A percentile compares a stretch with the other conserved stretches of the same genome.
Conservation (phyloP, 306 rosid species). For the Psophocarpus tetragonolobus region DNA sequence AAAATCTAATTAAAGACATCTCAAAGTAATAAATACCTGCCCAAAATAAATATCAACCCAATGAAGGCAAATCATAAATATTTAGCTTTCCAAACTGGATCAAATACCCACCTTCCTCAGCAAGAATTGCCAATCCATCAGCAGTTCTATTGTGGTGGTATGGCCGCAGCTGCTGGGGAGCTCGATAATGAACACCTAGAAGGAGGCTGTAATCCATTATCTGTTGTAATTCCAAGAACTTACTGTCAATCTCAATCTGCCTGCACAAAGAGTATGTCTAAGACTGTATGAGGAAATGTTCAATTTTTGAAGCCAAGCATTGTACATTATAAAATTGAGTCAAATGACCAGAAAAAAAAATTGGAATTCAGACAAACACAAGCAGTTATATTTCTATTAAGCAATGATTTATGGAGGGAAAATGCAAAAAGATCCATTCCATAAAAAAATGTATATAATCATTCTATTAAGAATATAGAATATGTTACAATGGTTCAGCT, state of each 20-base stretch:
- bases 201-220: slow-evolving; percentile 98
- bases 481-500: neutral
- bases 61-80: slow-evolving; percentile 8
- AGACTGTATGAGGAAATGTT: slow-evolving; percentile 6
- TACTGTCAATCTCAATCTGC: slow-evolving; percentile 91
- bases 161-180: slow-evolving; percentile 78
- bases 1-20: neutral
- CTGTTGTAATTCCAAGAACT: slow-evolving; percentile 83
- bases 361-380: slow-evolving; percentile 14
- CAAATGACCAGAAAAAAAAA: neutral
- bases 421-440: neutral
- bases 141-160: slow-evolving; percentile 47
- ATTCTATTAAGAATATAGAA: slow-evolving; percentile 3
- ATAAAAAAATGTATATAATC: neutral
- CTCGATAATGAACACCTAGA: slow-evolving; percentile 96
- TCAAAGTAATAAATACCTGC: neutral
- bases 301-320: slow-evolving; percentile 1
- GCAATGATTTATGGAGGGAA: neutral
- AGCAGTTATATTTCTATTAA: neutral
- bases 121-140: slow-evolving; percentile 82
- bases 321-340: neutral
- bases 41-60: slow-evolving; percentile 1
- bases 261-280: slow-evolving; percentile 42
- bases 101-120: slow-evolving; percentile 83
- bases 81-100: slow-evolving; percentile 14